Conservation (phyloP, 306 rosid species). For the Malus sylvestris region DNA sequence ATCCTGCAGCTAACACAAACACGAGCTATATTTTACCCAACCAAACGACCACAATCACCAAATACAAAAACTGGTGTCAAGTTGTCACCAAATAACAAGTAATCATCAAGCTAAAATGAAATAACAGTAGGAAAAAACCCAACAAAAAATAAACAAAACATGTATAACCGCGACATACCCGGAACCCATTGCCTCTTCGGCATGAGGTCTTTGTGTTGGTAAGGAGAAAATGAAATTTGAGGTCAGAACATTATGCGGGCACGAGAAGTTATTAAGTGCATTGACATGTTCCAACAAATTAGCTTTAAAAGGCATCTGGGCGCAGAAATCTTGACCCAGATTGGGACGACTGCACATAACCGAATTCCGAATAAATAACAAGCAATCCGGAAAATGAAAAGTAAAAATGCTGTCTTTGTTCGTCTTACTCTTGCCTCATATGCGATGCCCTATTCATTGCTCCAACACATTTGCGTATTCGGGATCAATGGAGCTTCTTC, state of each 20-base stretch:
- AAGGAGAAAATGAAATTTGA: constrained; percentile 61
- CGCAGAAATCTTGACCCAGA: constrained; percentile 14
- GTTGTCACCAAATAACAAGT: background rate
- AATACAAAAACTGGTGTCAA: background rate
- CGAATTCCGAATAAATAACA: background rate
- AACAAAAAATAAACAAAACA: background rate
- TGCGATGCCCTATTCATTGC: constrained; percentile 16
- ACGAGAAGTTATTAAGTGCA: constrained; percentile 53
- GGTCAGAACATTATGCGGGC: constrained; percentile 41
- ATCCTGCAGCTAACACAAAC: background rate
- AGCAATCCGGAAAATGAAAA: background rate
- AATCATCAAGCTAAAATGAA: background rate
- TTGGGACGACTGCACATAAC: constrained; percentile 21
- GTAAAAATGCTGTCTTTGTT: background rate
- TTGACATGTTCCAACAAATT: constrained; percentile 59
- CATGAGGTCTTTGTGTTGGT: constrained; percentile 48
- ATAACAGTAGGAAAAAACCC: background rate
- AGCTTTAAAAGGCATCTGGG: constrained; percentile 34
- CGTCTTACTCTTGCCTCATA: constrained; percentile 35
- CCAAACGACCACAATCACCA: background rate
- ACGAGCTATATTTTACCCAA: background rate
- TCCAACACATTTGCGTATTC: constrained; percentile 3
- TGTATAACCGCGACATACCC: background rate
- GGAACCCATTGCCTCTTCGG: constrained; percentile 5
- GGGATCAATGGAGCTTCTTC: background rate